phyloP scores from a whole-genome alignment of 495 filamentous ascomycete genomes.

The Hypoxylon perforatum region DNA sequence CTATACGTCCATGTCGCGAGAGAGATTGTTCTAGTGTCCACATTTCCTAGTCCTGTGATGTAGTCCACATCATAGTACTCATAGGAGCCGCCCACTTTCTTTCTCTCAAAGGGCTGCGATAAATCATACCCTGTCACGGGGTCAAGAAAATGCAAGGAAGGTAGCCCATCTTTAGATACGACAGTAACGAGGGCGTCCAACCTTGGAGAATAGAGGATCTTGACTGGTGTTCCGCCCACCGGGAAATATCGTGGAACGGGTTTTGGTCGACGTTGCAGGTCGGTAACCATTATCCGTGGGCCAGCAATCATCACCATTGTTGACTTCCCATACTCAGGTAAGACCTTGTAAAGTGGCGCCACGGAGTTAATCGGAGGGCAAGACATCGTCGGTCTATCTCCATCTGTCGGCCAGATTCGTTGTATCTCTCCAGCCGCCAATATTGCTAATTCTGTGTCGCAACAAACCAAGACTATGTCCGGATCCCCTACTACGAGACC shows the following conservation, averaged over 20 bases:
- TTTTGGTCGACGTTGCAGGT: conserved; percentile 58
- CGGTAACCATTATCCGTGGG: conserved; percentile 59
- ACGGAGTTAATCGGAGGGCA: conserved; percentile 47
- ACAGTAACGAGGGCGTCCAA: conserved; percentile 65
- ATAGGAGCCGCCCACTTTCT: conserved; percentile 22
- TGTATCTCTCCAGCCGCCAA: conserved; percentile 42
- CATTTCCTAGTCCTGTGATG: conserved; percentile 55
- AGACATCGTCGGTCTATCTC: conserved; percentile 42
- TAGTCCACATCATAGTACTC: conserved; percentile 40
- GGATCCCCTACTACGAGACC: conserved; percentile 27
- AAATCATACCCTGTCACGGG: conserved; percentile 59
- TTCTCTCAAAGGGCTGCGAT: conserved; percentile 51
- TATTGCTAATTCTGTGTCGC: conserved; percentile 40
- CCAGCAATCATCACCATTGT: conserved; percentile 56
- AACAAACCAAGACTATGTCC: conserved; percentile 37
- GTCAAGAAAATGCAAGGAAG: conserved; percentile 60
- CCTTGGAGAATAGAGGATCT: conserved; percentile 63
- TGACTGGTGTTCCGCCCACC: conserved; percentile 61
- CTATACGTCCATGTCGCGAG: conserved; percentile 61
- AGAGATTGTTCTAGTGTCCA: conserved; percentile 52
- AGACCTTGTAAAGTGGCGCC: conserved; percentile 39
- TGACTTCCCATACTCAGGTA: conserved; percentile 37
- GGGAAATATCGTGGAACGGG: conserved; percentile 64
- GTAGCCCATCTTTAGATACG: conserved; percentile 49
- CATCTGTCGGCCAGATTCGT: conserved; percentile 55